These are phyloP conservation scores for Venturia nashicola DNA, from an alignment of 2,329 filamentous ascomycete species.

Conservation along the genomic window DNA sequence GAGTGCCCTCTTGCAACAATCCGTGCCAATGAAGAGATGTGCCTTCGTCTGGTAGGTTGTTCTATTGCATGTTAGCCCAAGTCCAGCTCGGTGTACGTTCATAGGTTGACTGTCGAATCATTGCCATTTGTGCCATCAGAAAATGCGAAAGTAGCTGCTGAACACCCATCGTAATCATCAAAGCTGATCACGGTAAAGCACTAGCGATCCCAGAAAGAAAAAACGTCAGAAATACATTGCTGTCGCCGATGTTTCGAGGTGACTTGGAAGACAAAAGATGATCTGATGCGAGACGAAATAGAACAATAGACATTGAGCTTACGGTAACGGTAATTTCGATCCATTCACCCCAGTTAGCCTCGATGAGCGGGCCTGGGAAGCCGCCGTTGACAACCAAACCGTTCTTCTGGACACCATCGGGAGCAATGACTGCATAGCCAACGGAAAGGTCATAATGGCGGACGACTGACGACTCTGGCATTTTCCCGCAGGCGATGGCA, in stretches of 20 bases:
- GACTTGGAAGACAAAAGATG: too few species aligned
- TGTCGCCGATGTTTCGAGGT: not conserved
- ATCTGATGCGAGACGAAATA: too few species aligned
- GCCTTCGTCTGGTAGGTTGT: conserved; percentile 19
- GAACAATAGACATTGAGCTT: not conserved
- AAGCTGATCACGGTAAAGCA: not conserved
- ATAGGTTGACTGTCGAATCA: not conserved
- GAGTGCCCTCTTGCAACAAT: conserved; percentile 20
- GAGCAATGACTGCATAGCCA: conserved; percentile 12
- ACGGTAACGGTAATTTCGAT: conserved; percentile 9
- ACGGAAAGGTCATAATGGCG: conserved; percentile 18
- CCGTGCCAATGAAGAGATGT: conserved; percentile 24
- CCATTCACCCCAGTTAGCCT: conserved; percentile 26
- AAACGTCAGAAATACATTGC: not conserved
- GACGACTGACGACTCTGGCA: conserved; percentile 23
- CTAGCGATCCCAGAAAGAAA: conserved; percentile 11
- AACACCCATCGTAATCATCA: not conserved
- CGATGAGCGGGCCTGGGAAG: conserved; percentile 24
- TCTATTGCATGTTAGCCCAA: conserved; percentile 7
- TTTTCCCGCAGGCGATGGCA: conserved; percentile 14
- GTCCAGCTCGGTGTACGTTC: too few species aligned
- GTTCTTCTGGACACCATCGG: conserved; percentile 19
- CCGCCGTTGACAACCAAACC: conserved; percentile 23
- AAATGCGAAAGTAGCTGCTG: not conserved
- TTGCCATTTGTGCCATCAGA: not conserved